Evolutionary conservation across 305 asterid species (phyloP).

Genomic region (Fraxinus baroniana): DNA sequence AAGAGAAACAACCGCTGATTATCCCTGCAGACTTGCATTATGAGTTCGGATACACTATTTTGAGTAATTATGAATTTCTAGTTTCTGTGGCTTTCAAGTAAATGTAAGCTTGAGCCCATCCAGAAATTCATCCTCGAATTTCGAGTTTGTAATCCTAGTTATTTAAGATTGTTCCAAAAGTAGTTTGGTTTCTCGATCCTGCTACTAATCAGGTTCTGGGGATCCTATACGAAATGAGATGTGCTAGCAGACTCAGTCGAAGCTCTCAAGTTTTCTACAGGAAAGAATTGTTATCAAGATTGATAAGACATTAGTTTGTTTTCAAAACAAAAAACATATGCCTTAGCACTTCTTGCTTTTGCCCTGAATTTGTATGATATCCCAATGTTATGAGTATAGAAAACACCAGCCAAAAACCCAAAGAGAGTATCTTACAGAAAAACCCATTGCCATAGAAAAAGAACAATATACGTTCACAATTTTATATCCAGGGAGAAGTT

Average conservation of each 20-base stretch:
- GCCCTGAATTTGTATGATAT: neutral
- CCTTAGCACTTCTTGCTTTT: neutral
- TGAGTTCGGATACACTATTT: too few species aligned
- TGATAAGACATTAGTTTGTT: neutral
- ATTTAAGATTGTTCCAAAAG: too few species aligned
- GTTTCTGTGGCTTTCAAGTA: too few species aligned
- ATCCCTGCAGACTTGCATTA: too few species aligned
- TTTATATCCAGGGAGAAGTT: neutral
- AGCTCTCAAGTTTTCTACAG: neutral
- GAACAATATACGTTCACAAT: neutral
- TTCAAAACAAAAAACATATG: neutral
- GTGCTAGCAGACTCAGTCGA: neutral
- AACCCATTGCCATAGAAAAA: neutral
- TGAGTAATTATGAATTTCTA: too few species aligned
- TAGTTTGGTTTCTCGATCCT: too few species aligned
- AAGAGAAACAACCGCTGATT: too few species aligned
- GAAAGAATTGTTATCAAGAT: neutral
- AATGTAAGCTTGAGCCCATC: too few species aligned
- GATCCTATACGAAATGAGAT: too few species aligned
- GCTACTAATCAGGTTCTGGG: too few species aligned
- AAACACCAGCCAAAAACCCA: neutral
- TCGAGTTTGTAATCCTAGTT: too few species aligned
- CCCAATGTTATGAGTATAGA: neutral
- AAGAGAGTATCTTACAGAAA: neutral
- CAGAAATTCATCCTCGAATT: too few species aligned